Evolutionary conservation across 306 rosid genomes (phyloP).

Genomic region (Lathyrus tuberosus): DNA sequence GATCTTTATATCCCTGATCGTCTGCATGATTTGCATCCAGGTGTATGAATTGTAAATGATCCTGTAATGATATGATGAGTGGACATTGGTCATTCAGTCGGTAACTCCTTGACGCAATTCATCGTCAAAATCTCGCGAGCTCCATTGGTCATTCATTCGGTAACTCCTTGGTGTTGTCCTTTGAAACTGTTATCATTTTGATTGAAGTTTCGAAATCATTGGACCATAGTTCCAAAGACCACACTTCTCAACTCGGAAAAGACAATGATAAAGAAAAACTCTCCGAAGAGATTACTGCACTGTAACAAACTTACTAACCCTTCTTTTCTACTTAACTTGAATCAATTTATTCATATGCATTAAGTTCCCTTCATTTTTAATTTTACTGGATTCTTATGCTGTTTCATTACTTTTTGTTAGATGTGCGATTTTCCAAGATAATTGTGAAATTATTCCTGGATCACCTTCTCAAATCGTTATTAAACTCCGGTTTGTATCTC

Average conservation of each 20-base stretch:
- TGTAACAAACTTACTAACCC: slow-evolving; percentile 45
- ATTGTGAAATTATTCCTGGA: slow-evolving; percentile 60
- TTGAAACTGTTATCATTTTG: background rate
- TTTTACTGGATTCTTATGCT: too few relatives aligned
- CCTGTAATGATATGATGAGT: too few relatives aligned
- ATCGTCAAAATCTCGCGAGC: slow-evolving; percentile 10
- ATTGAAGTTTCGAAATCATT: slow-evolving; percentile 39
- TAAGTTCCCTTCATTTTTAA: background rate
- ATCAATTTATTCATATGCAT: background rate
- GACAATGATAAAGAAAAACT: slow-evolving; percentile 73
- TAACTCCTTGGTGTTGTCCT: too few relatives aligned
- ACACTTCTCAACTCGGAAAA: slow-evolving; percentile 40
- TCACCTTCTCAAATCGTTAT: too few relatives aligned
- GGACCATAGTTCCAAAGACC: slow-evolving; percentile 76
- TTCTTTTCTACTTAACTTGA: background rate
- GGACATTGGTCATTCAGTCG: too few relatives aligned
- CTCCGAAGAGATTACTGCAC: slow-evolving; percentile 90
- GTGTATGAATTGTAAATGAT: too few relatives aligned
- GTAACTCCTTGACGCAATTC: too few relatives aligned
- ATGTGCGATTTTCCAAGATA: slow-evolving; percentile 84
- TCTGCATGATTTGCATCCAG: too few relatives aligned
- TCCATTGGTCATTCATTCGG: background rate
- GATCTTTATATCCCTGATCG: too few relatives aligned
- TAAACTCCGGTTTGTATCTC: too few relatives aligned
- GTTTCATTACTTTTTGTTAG: slow-evolving; percentile 40